Evolutionary conservation across 2,329 filamentous ascomycete genomes (phyloP).

Genomic region (Helotiales sp.): DNA sequence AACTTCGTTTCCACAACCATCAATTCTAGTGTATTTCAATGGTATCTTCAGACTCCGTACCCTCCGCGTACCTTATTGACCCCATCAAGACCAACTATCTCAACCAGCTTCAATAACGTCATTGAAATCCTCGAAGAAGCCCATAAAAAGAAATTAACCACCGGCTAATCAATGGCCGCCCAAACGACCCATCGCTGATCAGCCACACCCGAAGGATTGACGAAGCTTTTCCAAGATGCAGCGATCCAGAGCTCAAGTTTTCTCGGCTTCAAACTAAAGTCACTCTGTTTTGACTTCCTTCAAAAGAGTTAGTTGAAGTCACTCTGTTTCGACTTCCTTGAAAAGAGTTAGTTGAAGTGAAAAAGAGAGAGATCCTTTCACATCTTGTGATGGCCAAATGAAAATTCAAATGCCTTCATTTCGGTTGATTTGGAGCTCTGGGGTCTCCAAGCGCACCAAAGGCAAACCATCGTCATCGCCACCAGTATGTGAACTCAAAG

Average conservation of each 20-base stretch:
- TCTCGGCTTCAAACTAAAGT: neutral
- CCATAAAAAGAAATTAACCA: neutral
- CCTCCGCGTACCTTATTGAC: neutral
- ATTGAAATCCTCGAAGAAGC: neutral
- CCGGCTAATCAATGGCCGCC: constrained; percentile 1
- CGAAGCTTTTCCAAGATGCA: neutral
- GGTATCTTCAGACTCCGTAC: neutral
- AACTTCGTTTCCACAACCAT: neutral
- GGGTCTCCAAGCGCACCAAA: neutral
- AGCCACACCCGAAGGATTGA: constrained; percentile 1
- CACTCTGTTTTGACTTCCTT: neutral
- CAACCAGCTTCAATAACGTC: constrained; percentile 2
- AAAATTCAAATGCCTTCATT: neutral
- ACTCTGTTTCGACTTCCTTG: neutral
- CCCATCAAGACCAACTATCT: neutral
- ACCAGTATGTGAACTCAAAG: neutral
- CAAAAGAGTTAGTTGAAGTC: neutral
- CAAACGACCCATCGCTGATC: neutral
- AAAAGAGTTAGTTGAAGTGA: neutral
- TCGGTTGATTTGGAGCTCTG: neutral
- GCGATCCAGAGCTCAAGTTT: neutral
- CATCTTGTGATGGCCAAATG: neutral
- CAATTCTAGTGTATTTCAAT: neutral
- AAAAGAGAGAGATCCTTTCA: neutral
- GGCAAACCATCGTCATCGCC: constrained; percentile 7